Evolutionary conservation across 345 rosid genomes (phyloP).

Genomic region (Citrus medica): DNA sequence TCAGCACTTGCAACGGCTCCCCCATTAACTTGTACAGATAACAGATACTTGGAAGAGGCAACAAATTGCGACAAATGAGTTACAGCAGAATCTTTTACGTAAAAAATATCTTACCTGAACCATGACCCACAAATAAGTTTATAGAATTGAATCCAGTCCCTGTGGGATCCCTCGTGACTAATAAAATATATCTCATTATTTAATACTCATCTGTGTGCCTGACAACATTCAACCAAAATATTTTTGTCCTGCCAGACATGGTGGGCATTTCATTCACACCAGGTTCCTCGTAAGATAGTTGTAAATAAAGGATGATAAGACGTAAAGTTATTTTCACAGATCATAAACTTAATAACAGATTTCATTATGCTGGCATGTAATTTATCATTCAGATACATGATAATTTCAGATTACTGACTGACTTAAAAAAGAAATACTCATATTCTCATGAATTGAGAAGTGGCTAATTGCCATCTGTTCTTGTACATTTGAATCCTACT

Average conservation of each 20-base stretch:
- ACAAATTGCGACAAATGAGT: background rate
- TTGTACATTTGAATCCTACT: slow-evolving; percentile 26
- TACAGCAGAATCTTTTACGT: background rate
- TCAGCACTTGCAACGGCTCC: background rate
- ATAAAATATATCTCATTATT: background rate
- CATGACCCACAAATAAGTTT: slow-evolving; percentile 11
- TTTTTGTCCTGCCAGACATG: slow-evolving; percentile 15
- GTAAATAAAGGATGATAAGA: slow-evolving; percentile 5
- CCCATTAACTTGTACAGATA: background rate
- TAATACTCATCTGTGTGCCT: background rate
- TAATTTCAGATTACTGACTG: background rate
- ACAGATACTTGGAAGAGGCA: slow-evolving; percentile 4
- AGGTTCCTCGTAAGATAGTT: slow-evolving; percentile 15
- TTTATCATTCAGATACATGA: background rate
- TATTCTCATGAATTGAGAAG: slow-evolving; percentile 4
- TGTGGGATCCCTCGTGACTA: background rate
- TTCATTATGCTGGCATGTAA: background rate
- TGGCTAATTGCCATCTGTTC: slow-evolving; percentile 7
- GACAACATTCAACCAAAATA: slow-evolving; percentile 13
- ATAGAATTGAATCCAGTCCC: background rate
- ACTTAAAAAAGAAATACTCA: background rate
- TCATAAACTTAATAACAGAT: slow-evolving; percentile 2
- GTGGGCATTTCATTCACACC: slow-evolving; percentile 6
- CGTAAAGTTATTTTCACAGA: background rate
- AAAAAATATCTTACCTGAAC: slow-evolving; percentile 12